Evolutionary conservation across 768 basidiomycete genomes (phyloP).

Genomic region (Suillus subaureus): DNA sequence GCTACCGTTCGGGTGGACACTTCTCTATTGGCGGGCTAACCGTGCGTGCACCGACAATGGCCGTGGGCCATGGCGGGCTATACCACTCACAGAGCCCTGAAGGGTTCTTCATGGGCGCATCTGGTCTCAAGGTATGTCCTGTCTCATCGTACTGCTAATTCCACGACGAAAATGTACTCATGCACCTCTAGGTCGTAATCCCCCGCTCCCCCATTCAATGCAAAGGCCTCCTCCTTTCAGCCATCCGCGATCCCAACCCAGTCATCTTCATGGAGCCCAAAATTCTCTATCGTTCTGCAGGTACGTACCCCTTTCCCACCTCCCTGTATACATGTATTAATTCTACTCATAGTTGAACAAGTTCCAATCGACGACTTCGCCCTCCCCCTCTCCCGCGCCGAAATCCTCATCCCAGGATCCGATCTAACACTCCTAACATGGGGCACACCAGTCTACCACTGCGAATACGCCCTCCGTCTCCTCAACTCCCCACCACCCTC

Average conservation of each 20-base stretch:
- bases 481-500: conserved; percentile 65
- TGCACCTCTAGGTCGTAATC: conserved; percentile 62
- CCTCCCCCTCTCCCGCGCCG: conserved; percentile 83
- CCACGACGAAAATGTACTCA: not conserved
- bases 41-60: conserved; percentile 85
- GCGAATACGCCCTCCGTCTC: conserved; percentile 80
- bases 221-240: conserved; percentile 84
- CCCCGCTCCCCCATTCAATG: conserved; percentile 80
- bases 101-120: conserved; percentile 89
- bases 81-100: conserved; percentile 97
- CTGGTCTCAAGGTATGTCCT: conserved; percentile 75
- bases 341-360: conserved; percentile 69
- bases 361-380: conserved; percentile 87
- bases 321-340: conserved; percentile 3
- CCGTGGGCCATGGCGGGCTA: conserved; percentile 88
- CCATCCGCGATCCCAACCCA: conserved; percentile 92
- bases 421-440: conserved; percentile 89
- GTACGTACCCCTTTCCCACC: conserved; percentile 35
- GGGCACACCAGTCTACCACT: conserved; percentile 93
- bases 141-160: not conserved
- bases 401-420: conserved; percentile 68
- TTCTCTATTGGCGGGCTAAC: conserved; percentile 84
- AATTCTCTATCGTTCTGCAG: conserved; percentile 87
- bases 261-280: conserved; percentile 96
- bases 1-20: conserved; percentile 85